Evolutionary conservation across 2,329 filamentous ascomycete genomes (phyloP).

Genomic region (Seiridium cupressi): DNA sequence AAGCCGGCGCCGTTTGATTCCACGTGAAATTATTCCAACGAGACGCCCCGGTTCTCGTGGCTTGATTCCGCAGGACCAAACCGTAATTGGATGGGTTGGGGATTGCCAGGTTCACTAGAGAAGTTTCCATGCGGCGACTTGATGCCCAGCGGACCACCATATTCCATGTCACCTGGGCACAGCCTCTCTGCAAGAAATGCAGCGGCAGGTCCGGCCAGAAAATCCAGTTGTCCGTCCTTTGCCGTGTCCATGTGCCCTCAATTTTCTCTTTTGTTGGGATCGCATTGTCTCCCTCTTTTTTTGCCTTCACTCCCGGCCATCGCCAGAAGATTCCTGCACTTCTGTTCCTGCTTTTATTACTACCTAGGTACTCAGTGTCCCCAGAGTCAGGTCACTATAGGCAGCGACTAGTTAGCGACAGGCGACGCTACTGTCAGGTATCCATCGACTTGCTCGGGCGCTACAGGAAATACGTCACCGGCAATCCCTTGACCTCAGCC

Average conservation of each 20-base stretch:
- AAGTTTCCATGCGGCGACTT: neutral
- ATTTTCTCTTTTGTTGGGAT: too few species aligned
- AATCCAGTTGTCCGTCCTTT: neutral
- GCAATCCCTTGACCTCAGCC: neutral
- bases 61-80: neutral
- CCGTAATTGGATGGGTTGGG: neutral
- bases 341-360: too few species aligned
- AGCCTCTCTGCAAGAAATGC: neutral
- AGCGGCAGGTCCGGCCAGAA: neutral
- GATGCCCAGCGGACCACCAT: constrained; percentile 5
- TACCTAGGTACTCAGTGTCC: too few species aligned
- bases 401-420: neutral
- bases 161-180: neutral
- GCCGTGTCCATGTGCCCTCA: too few species aligned
- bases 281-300: too few species aligned
- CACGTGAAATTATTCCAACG: neutral
- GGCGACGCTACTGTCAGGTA: neutral
- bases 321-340: too few species aligned
- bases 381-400: too few species aligned
- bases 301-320: too few species aligned
- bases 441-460: neutral
- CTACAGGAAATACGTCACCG: neutral
- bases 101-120: neutral
- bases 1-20: neutral
- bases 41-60: neutral